Evolutionary conservation across 2,329 filamentous ascomycete genomes (phyloP).

Genomic region (Plenodomus lindquistii): DNA sequence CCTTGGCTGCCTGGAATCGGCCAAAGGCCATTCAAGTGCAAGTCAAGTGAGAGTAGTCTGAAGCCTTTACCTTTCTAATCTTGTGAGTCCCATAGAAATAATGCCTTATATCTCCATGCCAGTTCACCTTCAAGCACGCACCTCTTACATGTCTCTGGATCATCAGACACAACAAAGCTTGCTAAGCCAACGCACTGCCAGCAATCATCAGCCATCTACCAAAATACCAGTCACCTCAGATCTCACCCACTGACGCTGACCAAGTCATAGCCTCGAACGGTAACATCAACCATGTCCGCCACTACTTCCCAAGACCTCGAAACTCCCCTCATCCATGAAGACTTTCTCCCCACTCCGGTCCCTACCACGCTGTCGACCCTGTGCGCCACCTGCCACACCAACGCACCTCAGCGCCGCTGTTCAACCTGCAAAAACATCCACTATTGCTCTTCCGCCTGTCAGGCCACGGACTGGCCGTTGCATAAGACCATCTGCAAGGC

Average conservation of each 20-base stretch:
- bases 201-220: not conserved
- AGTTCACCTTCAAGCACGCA: not conserved
- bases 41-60: not conserved
- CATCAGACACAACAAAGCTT: not conserved
- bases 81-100: not conserved
- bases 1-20: not conserved
- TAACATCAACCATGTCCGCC: not conserved
- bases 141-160: not conserved
- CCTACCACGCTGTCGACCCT: slow-evolving; percentile 1
- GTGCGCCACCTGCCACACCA: slow-evolving; percentile 10
- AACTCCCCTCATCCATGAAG: slow-evolving; percentile 10
- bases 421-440: slow-evolving; percentile 11
- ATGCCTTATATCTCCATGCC: not conserved
- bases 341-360: slow-evolving; percentile 2
- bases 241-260: not conserved
- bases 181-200: not conserved
- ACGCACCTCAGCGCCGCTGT: slow-evolving; percentile 5
- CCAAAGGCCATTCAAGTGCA: not conserved
- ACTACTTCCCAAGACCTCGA: slow-evolving; percentile 10
- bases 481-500: slow-evolving; percentile 15
- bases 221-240: no score
- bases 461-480: slow-evolving; percentile 8
- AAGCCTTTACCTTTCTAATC: not conserved
- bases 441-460: slow-evolving; percentile 15
- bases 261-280: not conserved